Conservation (phyloP, 2,329 filamentous ascomycete genomes). For the Tolypocladium paradoxum region DNA sequence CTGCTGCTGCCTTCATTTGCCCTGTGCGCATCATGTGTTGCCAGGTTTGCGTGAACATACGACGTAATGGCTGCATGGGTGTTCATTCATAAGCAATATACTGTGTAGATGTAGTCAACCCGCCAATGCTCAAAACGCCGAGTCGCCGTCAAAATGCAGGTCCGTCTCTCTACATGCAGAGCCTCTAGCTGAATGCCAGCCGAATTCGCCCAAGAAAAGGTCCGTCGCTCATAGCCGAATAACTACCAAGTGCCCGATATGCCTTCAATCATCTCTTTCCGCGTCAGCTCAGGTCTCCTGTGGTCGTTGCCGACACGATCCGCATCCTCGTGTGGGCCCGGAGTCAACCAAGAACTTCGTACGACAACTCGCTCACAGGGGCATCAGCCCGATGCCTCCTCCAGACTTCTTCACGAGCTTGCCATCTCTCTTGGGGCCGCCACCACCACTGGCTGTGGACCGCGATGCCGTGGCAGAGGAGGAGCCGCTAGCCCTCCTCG, state of each 20-base stretch:
- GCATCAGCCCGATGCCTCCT: constrained; percentile 27
- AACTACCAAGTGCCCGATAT: background rate
- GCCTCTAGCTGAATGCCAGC: background rate
- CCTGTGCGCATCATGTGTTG: background rate
- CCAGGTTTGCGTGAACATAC: background rate
- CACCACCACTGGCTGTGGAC: constrained; percentile 4
- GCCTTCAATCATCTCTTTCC: background rate
- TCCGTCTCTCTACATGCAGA: background rate
- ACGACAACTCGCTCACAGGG: constrained; percentile 14
- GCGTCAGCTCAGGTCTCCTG: background rate
- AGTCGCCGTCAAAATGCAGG: background rate
- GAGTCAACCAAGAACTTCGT: background rate
- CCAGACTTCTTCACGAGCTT: constrained; percentile 22
- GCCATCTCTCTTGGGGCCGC: constrained; percentile 13
- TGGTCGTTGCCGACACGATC: background rate
- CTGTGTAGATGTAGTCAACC: background rate
- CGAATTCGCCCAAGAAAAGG: background rate
- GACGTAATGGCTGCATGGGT: background rate
- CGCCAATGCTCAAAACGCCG: background rate
- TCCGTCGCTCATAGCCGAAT: background rate
- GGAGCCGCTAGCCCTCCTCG: constrained; percentile 20
- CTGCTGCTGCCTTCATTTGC: background rate
- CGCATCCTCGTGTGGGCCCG: background rate
- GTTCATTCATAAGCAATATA: background rate
- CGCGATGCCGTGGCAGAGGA: constrained; percentile 12